Evolutionary conservation across 495 filamentous ascomycete species (phyloP).

Genomic region (Xylaria venustula): DNA sequence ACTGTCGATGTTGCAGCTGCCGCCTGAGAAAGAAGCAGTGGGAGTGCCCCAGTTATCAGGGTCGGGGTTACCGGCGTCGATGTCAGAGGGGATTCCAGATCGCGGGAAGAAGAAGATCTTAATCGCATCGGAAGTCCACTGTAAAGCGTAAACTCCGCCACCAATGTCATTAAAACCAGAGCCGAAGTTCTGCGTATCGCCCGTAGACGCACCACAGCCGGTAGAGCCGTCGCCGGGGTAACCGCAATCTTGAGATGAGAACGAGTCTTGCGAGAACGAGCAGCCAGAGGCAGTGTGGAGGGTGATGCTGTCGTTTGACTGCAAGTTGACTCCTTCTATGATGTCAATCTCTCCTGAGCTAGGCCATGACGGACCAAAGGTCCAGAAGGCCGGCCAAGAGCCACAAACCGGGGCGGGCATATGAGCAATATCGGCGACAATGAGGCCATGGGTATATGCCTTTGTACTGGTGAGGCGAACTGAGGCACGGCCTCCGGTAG

Average conservation of each 20-base stretch:
- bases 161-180: conserved; percentile 67
- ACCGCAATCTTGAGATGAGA: conserved; percentile 51
- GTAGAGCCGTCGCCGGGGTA: conserved; percentile 46
- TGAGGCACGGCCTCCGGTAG: conserved; percentile 58
- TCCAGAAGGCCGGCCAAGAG: conserved; percentile 65
- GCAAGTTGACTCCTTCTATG: conserved; percentile 78
- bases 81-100: conserved; percentile 52
- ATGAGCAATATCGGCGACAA: conserved; percentile 72
- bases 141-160: conserved; percentile 76
- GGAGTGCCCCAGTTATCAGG: conserved; percentile 66
- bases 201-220: conserved; percentile 49
- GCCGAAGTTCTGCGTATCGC: conserved; percentile 58
- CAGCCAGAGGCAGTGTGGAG: conserved; percentile 74
- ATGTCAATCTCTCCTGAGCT: conserved; percentile 85
- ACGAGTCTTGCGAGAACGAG: conserved; percentile 49
- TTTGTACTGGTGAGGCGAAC: conserved; percentile 69
- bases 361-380: conserved; percentile 74
- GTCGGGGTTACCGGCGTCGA: conserved; percentile 58
- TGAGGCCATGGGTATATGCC: conserved; percentile 65
- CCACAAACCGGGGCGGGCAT: conserved; percentile 75
- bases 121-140: conserved; percentile 68
- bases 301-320: conserved; percentile 64
- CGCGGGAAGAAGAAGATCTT: conserved; percentile 80
- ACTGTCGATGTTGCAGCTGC: conserved; percentile 59
- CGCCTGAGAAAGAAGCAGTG: conserved; percentile 59